Evolutionary conservation across 164 flowering plant genomes (phyloP).

Genomic region (Houttuynia cordata): DNA sequence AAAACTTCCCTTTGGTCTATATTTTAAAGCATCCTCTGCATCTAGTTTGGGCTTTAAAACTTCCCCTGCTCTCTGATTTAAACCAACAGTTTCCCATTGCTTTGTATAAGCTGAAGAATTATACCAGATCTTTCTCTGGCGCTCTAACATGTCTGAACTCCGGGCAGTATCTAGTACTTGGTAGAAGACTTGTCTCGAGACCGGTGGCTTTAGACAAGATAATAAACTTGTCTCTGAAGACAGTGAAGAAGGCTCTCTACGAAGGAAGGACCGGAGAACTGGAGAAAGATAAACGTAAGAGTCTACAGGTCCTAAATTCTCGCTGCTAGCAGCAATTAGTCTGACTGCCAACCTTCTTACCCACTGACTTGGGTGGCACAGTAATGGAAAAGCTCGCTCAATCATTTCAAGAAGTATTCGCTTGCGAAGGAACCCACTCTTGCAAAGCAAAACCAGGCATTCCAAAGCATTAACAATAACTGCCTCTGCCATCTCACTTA

Average conservation of each 20-base stretch:
- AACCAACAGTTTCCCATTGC: constrained; percentile 36
- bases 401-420: constrained; percentile 82
- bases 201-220: constrained; percentile 82
- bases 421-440: constrained; percentile 63
- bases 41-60: constrained; percentile 33
- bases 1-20: constrained; percentile 39
- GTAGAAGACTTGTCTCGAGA: constrained; percentile 60
- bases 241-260: constrained; percentile 79
- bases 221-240: constrained; percentile 67
- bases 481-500: constrained; percentile 75
- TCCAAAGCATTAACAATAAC: constrained; percentile 89
- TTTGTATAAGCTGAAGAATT: constrained; percentile 46
- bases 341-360: constrained; percentile 75
- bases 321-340: constrained; percentile 82
- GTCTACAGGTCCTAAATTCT: constrained; percentile 79
- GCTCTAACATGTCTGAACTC: constrained; percentile 90
- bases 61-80: constrained; percentile 29
- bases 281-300: constrained; percentile 88
- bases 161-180: constrained; percentile 63
- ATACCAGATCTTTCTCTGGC: constrained; percentile 98
- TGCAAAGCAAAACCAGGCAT: constrained; percentile 76
- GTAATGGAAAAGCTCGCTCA: constrained; percentile 64
- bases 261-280: constrained; percentile 69
- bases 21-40: constrained; percentile 30
- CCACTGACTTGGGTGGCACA: constrained; percentile 91